phyloP scores from a whole-genome alignment of 2,329 filamentous ascomycete genomes.

The Annulohypoxylon truncatum region DNA sequence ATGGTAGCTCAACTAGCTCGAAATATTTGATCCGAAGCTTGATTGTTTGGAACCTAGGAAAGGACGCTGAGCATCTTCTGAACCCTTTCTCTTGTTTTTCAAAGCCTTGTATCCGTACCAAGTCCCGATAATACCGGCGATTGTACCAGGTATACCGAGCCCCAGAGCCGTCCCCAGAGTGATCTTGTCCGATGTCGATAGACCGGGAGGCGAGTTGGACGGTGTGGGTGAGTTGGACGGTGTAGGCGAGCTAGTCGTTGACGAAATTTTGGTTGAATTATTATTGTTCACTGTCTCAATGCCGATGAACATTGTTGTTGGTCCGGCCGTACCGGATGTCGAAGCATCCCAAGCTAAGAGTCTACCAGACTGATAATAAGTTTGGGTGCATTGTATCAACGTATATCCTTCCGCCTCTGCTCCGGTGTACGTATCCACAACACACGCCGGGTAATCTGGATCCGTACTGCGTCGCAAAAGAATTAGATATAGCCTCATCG shows the following conservation, averaged over 20 bases:
- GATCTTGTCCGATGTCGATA: constrained; percentile 24
- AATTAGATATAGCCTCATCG: not conserved
- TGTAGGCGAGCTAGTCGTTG: not conserved
- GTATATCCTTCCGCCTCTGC: constrained; percentile 11
- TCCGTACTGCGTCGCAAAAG: not conserved
- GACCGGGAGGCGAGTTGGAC: not conserved
- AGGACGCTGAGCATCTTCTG: not conserved
- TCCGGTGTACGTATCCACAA: constrained; percentile 7
- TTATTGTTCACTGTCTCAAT: not conserved
- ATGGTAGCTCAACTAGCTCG: not conserved
- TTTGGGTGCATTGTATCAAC: not conserved
- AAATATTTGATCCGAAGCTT: not conserved
- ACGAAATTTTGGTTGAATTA: not conserved
- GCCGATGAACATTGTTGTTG: not conserved
- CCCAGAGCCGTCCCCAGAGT: constrained; percentile 15
- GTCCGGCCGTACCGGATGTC: not conserved
- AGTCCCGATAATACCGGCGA: constrained; percentile 23
- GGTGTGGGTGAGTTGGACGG: not conserved
- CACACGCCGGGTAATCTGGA: not conserved
- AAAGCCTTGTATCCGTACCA: constrained; percentile 14
- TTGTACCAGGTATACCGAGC: constrained; percentile 15
- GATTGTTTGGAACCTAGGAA: not conserved
- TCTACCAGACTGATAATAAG: not conserved
- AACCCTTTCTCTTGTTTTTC: not conserved
- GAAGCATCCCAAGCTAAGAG: constrained; percentile 12